phyloP scores from a whole-genome alignment of 768 basidiomycete species.

The Leccinum longicurvipes region DNA sequence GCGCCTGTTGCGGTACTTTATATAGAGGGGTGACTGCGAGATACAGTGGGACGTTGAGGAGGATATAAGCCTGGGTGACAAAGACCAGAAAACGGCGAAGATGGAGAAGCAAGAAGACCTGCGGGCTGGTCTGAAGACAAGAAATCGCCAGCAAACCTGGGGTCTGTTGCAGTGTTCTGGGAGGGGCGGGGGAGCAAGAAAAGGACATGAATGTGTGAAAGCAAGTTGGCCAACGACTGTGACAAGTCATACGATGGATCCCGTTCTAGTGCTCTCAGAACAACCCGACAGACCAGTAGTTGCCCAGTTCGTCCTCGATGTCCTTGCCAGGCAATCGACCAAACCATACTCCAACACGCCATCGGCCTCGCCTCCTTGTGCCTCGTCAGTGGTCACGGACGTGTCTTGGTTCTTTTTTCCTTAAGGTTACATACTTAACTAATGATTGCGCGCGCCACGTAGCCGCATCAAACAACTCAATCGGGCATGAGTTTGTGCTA shows the following conservation, averaged over 20 bases:
- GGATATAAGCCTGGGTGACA: conserved; percentile 57
- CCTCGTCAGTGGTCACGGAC: no score
- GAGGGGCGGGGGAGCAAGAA: not conserved
- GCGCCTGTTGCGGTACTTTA: conserved; percentile 53
- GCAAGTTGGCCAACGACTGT: not conserved
- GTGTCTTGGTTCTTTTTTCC: no score
- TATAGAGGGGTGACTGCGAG: conserved; percentile 54
- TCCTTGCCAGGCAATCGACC: conserved; percentile 57
- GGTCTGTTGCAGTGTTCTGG: conserved; percentile 66
- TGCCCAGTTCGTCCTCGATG: conserved; percentile 55
- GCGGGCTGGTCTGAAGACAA: conserved; percentile 82
- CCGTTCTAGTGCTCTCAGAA: conserved; percentile 28
- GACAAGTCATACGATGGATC: conserved; percentile 9
- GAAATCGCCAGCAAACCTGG: conserved; percentile 67
- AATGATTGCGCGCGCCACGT: no score
- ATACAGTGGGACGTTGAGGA: conserved; percentile 54
- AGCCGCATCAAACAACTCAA: no score
- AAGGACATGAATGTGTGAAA: conserved; percentile 12
- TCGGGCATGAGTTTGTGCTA: no score
- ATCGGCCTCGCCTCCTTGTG: conserved; percentile 71
- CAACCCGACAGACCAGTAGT: conserved; percentile 60
- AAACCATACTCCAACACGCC: conserved; percentile 57
- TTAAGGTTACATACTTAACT: no score
- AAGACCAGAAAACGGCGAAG: conserved; percentile 47
- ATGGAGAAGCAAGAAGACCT: no score